Percentiles rank a stretch among this genome's conserved stretches.
Conservation (phyloP, 2,329 filamentous ascomycete species). For the Bipolaris bicolor region DNA sequence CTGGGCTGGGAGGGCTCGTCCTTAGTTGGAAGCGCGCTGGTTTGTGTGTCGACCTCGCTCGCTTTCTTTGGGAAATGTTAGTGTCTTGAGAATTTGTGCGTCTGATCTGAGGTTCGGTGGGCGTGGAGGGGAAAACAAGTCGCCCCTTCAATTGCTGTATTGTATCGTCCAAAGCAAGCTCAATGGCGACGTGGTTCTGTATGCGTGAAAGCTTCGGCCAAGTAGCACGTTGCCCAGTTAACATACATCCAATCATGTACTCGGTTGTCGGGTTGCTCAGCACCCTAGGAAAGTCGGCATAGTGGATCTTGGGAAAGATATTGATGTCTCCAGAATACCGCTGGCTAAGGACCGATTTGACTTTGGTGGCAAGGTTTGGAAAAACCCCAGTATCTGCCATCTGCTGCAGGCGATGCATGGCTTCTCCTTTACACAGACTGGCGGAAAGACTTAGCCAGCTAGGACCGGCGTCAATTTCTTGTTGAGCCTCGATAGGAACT, state of each 20-base stretch:
- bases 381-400: conserved; percentile 81
- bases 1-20: conserved; percentile 29
- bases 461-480: conserved; percentile 50
- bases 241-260: conserved; percentile 81
- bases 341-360: conserved; percentile 81
- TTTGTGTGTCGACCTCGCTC: conserved; percentile 30
- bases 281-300: conserved; percentile 75
- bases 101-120: conserved; percentile 52
- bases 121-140: conserved; percentile 71
- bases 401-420: conserved; percentile 79
- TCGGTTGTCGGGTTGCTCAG: conserved; percentile 83
- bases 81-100: conserved; percentile 37
- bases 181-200: conserved; percentile 85
- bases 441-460: conserved; percentile 72
- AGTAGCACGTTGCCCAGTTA: conserved; percentile 82
- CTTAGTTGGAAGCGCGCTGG: conserved; percentile 27
- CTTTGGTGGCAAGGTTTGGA: conserved; percentile 78
- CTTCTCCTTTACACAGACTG: conserved; percentile 77
- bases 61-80: conserved; percentile 19
- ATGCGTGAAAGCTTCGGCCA: conserved; percentile 91
- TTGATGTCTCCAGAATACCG: conserved; percentile 96
- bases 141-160: conserved; percentile 71
- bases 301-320: conserved; percentile 80
- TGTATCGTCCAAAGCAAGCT: conserved; percentile 79
- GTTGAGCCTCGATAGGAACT: conserved; percentile 42